Evolutionary conservation across 805 yeast species (phyloP), one percentile per base, ranked within the genome.

Genomic region (Sugiyamaella qingdaonensis): DNA sequence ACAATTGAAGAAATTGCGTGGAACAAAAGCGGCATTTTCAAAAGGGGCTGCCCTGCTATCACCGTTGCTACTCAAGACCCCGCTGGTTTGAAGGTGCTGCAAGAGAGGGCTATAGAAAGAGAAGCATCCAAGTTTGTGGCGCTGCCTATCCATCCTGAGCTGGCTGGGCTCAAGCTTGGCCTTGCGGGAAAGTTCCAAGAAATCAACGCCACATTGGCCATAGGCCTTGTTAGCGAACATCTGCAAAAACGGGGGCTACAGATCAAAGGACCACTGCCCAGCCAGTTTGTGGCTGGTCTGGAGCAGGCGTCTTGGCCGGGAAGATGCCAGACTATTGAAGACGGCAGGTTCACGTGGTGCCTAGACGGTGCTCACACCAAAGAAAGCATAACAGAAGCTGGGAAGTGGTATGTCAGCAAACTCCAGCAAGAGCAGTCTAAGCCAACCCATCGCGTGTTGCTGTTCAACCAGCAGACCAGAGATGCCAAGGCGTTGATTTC

Each of bases 301-400:
- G 80, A 76, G 49, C 54, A 69, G 1, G 86, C 95, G 0, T 71
- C 75, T 44, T 94, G 98, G 97, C 94, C 94, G n/a, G 99, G 99
- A 0, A 76, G 99, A 61, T 92, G 98, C 62, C 97, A 95, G 70
- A 76, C 81, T 1, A 68, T 88, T 31, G 55, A 61, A 4, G 76
- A 72, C 21, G 73, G 73, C 24, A 69, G 71, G 13, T 69, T 85
- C 14, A 79, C 78, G n/a, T 94, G 97, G 96, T 84, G 72, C 58
- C 70, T 92, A 13, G 99, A 94, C 70, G 99, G 99, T 16, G 98
- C 99, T 0, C 99, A 94, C 63, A 94, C 99, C 0, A 72, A 78
- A 45, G 99, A 94, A 63, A 87, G 96, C 54, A 79, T 95, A 21
- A 75, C 75, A 31, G 95, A 84, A n/a, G 87, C 97, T 0, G 77